Base-by-base conservation (phyloP, 1,284 basidiomycete genomes). In the Apiotrichum laibachii region DNA sequence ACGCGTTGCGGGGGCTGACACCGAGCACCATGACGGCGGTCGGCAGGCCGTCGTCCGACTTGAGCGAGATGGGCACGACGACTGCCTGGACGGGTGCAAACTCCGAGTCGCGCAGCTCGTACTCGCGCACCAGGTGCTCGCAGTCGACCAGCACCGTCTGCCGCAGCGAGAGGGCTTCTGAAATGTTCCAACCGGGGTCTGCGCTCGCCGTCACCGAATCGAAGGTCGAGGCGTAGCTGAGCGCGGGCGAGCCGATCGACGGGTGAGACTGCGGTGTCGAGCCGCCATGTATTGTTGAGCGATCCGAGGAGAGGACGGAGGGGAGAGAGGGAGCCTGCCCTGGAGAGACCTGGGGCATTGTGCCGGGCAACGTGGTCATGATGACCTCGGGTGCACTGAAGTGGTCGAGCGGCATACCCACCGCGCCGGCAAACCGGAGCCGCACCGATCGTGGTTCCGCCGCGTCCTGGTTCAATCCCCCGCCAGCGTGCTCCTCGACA, bases 11-110 rank as follows among this genome's bases (percentile, higher is more conserved):
- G 2, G 75, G 63, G 59, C 72, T 78, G 43, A 79, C 57, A 9
- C 80, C 79, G 1, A 81, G 60, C 21, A 81, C 71, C 10, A 80
- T 56, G 1, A 80, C 69, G 0, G 73, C 70, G 18, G 56, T 62
- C 0, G 78, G 75, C 0, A 75, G 49, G 26, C 26, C 26, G 26
- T 31, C 26, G 10, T 49, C 26, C n/a, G 15, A 33, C 21, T 71
- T 71, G 5, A 67, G 64, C 42, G 76, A 75, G 48, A 80, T 70
- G 0, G 79, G 79, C 2, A 80, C 68, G 6, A 80, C 72, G 10
- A 80, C 67, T 0, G 79, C 80, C 12, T 72, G 67, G 33, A 63
- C 67, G 1, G 78, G 72, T 9, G 77, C 57, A 46, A 75, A 71
- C 31, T 75, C 75, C 78, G 79, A 79, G 0, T 72, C 70, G 13